Conservation (phyloP, 495 filamentous ascomycete genomes). For the Pyronema domesticum region DNA sequence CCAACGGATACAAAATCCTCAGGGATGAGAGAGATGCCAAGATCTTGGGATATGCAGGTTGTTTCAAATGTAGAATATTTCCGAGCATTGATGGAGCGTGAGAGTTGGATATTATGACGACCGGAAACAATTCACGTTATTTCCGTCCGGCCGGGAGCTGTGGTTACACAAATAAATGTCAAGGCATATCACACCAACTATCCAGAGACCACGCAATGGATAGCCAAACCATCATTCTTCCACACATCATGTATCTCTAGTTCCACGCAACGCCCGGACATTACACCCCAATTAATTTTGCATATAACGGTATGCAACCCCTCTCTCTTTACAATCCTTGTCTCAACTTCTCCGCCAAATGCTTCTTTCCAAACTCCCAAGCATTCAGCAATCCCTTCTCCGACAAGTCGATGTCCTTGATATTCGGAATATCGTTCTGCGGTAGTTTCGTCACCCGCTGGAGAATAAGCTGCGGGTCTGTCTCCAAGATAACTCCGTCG, state of each 20-base stretch:
- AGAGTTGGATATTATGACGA: too few species aligned
- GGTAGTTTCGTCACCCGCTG: slow-evolving; percentile 81
- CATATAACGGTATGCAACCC: slow-evolving; percentile 4
- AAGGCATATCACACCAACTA: too few species aligned
- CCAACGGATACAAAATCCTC: too few species aligned
- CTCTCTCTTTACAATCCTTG: slow-evolving; percentile 39
- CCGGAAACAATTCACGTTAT: too few species aligned
- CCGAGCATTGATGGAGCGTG: too few species aligned
- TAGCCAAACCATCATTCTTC: background rate
- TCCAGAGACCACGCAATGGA: background rate
- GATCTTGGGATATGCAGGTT: too few species aligned
- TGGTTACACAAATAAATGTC: too few species aligned
- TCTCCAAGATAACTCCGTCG: slow-evolving; percentile 92
- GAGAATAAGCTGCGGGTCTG: slow-evolving; percentile 80
- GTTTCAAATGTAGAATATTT: too few species aligned
- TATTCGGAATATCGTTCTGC: slow-evolving; percentile 68
- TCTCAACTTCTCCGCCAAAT: slow-evolving; percentile 77
- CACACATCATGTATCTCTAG: slow-evolving; percentile 3
- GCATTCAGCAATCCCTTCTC: slow-evolving; percentile 92
- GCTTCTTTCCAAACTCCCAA: slow-evolving; percentile 86
- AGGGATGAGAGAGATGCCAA: too few species aligned
- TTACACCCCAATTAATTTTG: background rate
- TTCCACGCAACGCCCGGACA: background rate
- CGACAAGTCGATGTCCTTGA: slow-evolving; percentile 84
- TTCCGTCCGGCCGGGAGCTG: too few species aligned